Percentiles rank a stretch among this genome's conserved stretches.
These are phyloP conservation scores for Melampsora americana DNA, from an alignment of 1,284 basidiomycete species.

Conservation along the genomic window DNA sequence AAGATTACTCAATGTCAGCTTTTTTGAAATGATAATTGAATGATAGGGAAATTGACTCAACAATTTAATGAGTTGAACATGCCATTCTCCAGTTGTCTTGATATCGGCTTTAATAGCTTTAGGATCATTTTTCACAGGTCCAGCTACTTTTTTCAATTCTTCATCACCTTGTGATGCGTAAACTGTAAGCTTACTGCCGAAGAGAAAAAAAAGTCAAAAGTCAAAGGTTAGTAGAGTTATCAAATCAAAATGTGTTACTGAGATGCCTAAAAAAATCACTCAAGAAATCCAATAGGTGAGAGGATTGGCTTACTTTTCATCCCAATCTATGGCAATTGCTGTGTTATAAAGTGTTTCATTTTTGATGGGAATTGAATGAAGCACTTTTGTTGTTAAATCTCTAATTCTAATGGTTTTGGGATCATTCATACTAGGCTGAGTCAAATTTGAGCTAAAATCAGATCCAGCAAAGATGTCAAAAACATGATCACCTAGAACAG, in stretches of 20 bases:
- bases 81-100: conserved; percentile 4
- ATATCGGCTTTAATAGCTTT: neutral
- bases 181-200: conserved; percentile 3
- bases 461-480: conserved; percentile 20
- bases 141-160: neutral
- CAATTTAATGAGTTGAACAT: conserved; percentile 25
- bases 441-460: neutral
- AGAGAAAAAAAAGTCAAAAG: neutral
- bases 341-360: conserved; percentile 7
- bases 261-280: too few relatives aligned
- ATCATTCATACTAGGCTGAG: neutral
- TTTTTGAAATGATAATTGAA: too few relatives aligned
- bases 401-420: conserved; percentile 4
- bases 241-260: too few relatives aligned
- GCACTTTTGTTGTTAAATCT: neutral
- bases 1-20: too few relatives aligned
- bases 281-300: too few relatives aligned
- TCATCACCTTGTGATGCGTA: neutral
- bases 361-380: neutral
- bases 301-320: conserved; percentile 8
- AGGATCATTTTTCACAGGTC: neutral
- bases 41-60: neutral
- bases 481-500: too few relatives aligned
- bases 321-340: conserved; percentile 22
- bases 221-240: too few relatives aligned